Evolutionary conservation across 1,139 yeast species (phyloP).

Genomic region (Hanseniaspora gamundiae): DNA sequence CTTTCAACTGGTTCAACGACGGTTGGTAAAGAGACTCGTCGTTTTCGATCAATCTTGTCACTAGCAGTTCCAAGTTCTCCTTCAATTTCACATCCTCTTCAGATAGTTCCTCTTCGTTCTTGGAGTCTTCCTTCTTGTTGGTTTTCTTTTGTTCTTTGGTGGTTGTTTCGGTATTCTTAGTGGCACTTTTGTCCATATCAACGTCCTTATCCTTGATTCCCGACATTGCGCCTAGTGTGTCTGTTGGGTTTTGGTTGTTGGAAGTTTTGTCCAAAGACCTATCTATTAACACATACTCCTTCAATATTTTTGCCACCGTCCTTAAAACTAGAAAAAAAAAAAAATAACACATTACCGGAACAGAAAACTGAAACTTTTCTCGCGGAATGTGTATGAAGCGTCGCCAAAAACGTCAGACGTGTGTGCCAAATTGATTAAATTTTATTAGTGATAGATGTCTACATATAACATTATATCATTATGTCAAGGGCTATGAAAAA

Average conservation of each 20-base stretch:
- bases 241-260: neutral
- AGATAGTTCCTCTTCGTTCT: constrained; percentile 65
- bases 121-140: constrained; percentile 27
- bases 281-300: too few species aligned
- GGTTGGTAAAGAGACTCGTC: constrained; percentile 41
- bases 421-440: too few species aligned
- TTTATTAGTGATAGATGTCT: too few species aligned
- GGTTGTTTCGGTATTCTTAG: constrained; percentile 8
- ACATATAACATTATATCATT: too few species aligned
- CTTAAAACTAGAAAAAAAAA: neutral
- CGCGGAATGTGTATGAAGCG: neutral
- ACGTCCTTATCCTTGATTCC: constrained; percentile 5
- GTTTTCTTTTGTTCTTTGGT: constrained; percentile 12
- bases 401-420: neutral
- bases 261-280: neutral
- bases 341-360: neutral
- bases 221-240: neutral
- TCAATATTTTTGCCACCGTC: constrained; percentile 1
- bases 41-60: constrained; percentile 54
- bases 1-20: constrained; percentile 58
- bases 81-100: constrained; percentile 91
- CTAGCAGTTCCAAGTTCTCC: constrained; percentile 75
- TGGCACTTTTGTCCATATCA: constrained; percentile 1
- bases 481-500: too few species aligned
- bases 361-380: neutral